Percentiles rank a stretch among this genome's conserved stretches.
Evolutionary conservation across 2,329 filamentous ascomycete species (phyloP).

Genomic region (Aspergillus novoparasiticus): DNA sequence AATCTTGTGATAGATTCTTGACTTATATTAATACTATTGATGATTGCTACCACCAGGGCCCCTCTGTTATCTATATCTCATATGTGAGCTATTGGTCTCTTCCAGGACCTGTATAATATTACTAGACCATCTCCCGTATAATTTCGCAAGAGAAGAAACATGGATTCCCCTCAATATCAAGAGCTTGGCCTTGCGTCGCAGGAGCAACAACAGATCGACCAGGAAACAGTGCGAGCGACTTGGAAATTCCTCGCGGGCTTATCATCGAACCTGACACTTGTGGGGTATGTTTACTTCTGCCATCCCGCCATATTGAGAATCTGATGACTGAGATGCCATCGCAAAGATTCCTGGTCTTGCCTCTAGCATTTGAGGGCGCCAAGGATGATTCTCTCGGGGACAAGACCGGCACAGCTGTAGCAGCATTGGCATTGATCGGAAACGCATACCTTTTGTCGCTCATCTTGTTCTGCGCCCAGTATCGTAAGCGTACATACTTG

Average conservation of each 20-base stretch:
- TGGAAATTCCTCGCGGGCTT: slow-evolving; percentile 30
- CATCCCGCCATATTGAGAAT: neutral
- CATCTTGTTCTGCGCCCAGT: slow-evolving; percentile 27
- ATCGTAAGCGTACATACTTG: slow-evolving; percentile 27
- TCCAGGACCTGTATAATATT: neutral
- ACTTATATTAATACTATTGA: neutral
- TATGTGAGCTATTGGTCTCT: neutral
- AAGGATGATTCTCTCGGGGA: slow-evolving; percentile 23
- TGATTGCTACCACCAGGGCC: neutral
- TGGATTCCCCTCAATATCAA: slow-evolving; percentile 15
- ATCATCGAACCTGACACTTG: slow-evolving; percentile 30
- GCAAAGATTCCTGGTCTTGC: slow-evolving; percentile 33
- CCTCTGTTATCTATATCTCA: neutral
- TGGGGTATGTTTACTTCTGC: slow-evolving; percentile 30
- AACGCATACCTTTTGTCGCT: slow-evolving; percentile 30
- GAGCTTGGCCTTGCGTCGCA: slow-evolving; percentile 13
- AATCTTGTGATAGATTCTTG: neutral
- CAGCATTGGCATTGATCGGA: slow-evolving; percentile 31
- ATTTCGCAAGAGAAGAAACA: neutral
- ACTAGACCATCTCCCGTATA: neutral
- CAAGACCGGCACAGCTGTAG: slow-evolving; percentile 25
- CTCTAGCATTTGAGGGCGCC: slow-evolving; percentile 29
- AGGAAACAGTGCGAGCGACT: slow-evolving; percentile 10
- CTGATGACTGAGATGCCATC: neutral
- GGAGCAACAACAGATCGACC: slow-evolving; percentile 8